Percentiles rank a stretch among this genome's conserved stretches.
Evolutionary conservation across 495 filamentous ascomycete genomes (phyloP).

Genomic region (Podospora tetraspora): DNA sequence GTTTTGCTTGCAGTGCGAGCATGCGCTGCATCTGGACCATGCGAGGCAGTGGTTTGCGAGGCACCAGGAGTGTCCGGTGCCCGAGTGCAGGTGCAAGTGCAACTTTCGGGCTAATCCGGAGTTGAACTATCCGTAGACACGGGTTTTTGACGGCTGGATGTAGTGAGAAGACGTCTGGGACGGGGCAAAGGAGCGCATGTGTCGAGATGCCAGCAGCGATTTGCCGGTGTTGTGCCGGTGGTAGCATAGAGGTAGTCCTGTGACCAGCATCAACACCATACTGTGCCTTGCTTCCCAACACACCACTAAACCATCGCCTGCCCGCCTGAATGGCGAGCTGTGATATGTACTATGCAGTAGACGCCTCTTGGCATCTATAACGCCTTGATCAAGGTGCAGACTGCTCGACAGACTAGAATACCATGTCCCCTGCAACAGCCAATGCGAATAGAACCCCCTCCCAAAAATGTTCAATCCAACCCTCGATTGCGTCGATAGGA

Average conservation of each 20-base stretch:
- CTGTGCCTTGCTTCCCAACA: background rate
- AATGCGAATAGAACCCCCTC: too few species aligned
- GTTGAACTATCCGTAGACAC: constrained; percentile 38
- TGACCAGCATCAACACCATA: background rate
- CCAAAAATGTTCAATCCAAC: background rate
- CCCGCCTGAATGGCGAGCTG: background rate
- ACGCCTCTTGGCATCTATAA: background rate
- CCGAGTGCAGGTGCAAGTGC: constrained; percentile 85
- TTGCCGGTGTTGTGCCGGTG: background rate
- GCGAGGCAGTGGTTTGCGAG: constrained; percentile 80
- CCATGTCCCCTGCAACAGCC: too few species aligned
- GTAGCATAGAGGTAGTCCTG: background rate
- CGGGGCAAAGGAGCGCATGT: background rate
- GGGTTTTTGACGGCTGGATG: background rate
- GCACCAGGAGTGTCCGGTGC: constrained; percentile 78
- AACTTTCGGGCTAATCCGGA: constrained; percentile 48
- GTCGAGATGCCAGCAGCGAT: background rate
- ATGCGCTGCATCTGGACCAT: constrained; percentile 86
- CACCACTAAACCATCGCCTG: background rate
- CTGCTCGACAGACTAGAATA: too few species aligned
- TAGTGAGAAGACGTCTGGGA: background rate
- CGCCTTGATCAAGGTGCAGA: background rate
- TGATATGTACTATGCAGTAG: background rate
- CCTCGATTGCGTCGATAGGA: background rate
- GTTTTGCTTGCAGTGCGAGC: constrained; percentile 84